Percentiles rank a stretch among this genome's conserved stretches.
Conservation (phyloP, 202 grass and related monocot genomes). For the Panicum hallii region DNA sequence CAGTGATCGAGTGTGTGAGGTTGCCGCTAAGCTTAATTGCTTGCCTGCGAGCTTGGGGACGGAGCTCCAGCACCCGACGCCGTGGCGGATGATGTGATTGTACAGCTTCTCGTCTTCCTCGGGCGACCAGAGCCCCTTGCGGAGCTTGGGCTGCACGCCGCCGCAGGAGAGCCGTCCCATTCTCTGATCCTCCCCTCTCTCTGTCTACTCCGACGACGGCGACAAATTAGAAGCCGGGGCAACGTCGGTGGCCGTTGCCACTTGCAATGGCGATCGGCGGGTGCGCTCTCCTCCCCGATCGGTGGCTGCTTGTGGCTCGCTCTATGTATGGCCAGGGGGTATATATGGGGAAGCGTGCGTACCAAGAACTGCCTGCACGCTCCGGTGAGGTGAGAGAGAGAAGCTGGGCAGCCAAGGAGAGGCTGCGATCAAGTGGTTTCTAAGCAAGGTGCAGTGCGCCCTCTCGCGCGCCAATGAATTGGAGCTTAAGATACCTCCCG, state of each 20-base stretch:
- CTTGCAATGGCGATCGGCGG: conserved; percentile 32
- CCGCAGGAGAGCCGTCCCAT: conserved; percentile 66
- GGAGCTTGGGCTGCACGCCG: conserved; percentile 74
- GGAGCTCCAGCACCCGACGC: conserved; percentile 82
- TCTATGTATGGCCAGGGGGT: conserved; percentile 41
- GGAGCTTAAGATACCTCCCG: conserved; percentile 66
- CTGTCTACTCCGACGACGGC: neutral
- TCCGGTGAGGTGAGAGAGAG: neutral
- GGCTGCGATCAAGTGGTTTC: conserved; percentile 75
- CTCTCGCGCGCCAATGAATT: conserved; percentile 52
- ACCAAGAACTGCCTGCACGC: conserved; percentile 35
- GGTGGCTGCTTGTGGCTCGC: conserved; percentile 21
- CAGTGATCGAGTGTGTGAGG: neutral
- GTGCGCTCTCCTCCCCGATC: neutral
- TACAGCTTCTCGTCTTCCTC: conserved; percentile 92
- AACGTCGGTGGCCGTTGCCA: conserved; percentile 20
- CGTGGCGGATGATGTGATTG: conserved; percentile 78
- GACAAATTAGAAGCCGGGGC: neutral
- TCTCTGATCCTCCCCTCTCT: conserved; percentile 11
- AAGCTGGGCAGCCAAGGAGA: conserved; percentile 36
- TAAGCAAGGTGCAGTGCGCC: conserved; percentile 68
- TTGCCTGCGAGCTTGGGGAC: conserved; percentile 80
- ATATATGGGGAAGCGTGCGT: conserved; percentile 53
- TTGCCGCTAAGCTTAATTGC: neutral
- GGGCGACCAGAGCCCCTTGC: conserved; percentile 85